Evolutionary conservation across 2,329 filamentous ascomycete species (phyloP).

Genomic region (Calonectria hawksworthii): DNA sequence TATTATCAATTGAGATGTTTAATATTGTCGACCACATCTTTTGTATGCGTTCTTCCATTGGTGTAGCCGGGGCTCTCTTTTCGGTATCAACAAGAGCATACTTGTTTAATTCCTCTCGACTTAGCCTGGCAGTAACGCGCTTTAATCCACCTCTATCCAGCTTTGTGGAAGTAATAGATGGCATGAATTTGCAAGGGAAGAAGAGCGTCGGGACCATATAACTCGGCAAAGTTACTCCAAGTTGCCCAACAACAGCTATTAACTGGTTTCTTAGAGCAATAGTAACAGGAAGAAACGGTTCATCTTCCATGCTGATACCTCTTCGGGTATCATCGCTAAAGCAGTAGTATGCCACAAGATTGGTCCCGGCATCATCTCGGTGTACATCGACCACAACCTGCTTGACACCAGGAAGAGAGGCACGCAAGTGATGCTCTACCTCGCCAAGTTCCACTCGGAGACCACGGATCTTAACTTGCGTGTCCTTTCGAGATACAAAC

Average conservation of each 20-base stretch:
- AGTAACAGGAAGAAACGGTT: background rate
- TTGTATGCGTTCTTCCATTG: background rate
- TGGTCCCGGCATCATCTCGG: background rate
- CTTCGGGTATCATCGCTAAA: constrained; percentile 49
- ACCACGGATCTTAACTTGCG: constrained; percentile 72
- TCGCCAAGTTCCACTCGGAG: constrained; percentile 65
- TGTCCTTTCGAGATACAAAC: constrained; percentile 67
- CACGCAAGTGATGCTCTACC: constrained; percentile 36
- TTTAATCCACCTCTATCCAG: constrained; percentile 34
- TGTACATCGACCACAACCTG: constrained; percentile 27
- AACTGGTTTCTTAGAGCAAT: background rate
- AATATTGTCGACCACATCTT: no score
- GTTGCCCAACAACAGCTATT: background rate
- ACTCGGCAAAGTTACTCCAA: background rate
- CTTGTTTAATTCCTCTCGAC: constrained; percentile 21
- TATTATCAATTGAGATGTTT: no score
- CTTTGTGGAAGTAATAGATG: no score
- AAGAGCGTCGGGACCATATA: background rate
- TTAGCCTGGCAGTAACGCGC: constrained; percentile 4
- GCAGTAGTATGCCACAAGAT: constrained; percentile 44
- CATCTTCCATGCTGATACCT: background rate
- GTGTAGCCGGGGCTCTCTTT: constrained; percentile 10
- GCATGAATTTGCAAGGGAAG: no score
- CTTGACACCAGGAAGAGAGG: background rate
- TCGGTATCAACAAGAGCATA: background rate